These are phyloP conservation scores for Candida verbasci DNA, from an alignment of 805 yeast species.

Conservation along the genomic window DNA sequence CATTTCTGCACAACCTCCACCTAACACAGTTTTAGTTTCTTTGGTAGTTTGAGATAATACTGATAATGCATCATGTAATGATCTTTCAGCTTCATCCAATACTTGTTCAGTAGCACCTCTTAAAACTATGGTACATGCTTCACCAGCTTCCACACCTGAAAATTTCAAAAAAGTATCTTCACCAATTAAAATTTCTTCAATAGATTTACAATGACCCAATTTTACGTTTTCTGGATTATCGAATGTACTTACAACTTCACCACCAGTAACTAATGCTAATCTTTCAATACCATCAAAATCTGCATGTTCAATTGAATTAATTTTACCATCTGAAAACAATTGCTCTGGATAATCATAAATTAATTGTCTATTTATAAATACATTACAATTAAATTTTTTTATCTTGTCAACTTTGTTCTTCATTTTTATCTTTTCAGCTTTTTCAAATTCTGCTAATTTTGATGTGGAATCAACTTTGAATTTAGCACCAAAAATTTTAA, in stretches of 20 bases:
- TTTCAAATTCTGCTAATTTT: constrained; percentile 88
- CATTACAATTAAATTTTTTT: constrained; percentile 78
- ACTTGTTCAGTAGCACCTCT: constrained; percentile 55
- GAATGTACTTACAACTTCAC: constrained; percentile 95
- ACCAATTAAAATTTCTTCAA: constrained; percentile 91
- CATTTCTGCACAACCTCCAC: constrained; percentile 89
- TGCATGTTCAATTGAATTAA: constrained; percentile 95
- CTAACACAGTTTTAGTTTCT: constrained; percentile 87
- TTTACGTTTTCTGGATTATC: constrained; percentile 85
- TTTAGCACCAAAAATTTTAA: constrained; percentile 95
- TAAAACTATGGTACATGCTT: constrained; percentile 92
- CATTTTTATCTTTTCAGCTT: constrained; percentile 94
- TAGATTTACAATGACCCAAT: constrained; percentile 81
- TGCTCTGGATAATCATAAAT: constrained; percentile 98
- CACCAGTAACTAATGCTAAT: constrained; percentile 94
- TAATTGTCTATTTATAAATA: constrained; percentile 92
- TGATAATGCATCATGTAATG: constrained; percentile 89
- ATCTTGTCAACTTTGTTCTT: constrained; percentile 83
- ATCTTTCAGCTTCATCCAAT: constrained; percentile 45
- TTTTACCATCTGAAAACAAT: constrained; percentile 78
- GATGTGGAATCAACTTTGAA: constrained; percentile 94
- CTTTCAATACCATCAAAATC: constrained; percentile 98
- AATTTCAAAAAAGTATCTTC: constrained; percentile 88
- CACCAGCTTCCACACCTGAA: constrained; percentile 93
- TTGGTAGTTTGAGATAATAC: constrained; percentile 92